Conservation (phyloP, 345 rosid genomes). For the Raphanus sativus region DNA sequence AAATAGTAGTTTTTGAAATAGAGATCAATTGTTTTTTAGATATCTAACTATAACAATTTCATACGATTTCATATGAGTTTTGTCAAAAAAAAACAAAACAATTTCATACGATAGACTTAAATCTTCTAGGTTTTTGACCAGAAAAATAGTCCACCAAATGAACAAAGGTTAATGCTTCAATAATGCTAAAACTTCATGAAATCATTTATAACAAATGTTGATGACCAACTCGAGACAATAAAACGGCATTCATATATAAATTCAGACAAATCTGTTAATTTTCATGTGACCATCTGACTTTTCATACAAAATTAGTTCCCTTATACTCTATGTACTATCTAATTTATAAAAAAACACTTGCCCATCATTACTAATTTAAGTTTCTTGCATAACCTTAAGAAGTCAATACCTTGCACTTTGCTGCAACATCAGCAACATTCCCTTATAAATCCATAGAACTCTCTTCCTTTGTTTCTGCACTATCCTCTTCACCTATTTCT, state of each 20-base stretch:
- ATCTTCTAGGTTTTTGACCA: neutral
- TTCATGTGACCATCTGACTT: constrained; percentile 24
- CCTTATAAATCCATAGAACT: neutral
- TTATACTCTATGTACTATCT: neutral
- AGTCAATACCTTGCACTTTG: neutral
- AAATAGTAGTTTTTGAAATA: neutral
- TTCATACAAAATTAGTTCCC: constrained; percentile 1
- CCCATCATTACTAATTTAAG: neutral
- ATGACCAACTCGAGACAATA: neutral
- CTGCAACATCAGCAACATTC: neutral
- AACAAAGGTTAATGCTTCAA: neutral
- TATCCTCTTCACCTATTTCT: neutral
- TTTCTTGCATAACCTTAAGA: neutral
- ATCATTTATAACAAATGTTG: neutral
- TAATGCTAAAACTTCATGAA: neutral
- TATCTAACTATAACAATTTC: neutral
- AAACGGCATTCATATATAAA: neutral
- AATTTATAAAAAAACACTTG: constrained; percentile 14
- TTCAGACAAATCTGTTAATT: neutral
- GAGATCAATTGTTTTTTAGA: neutral
- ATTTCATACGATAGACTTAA: neutral
- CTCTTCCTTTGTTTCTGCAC: constrained; percentile 7
- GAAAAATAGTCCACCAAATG: neutral
- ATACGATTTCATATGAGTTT: too few relatives aligned
- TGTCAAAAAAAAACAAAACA: too few relatives aligned